Evolutionary conservation across 2,329 filamentous ascomycete genomes (phyloP), one percentile per base, ranked within the genome.

Genomic region (Ophiostoma triangulosporum): DNA sequence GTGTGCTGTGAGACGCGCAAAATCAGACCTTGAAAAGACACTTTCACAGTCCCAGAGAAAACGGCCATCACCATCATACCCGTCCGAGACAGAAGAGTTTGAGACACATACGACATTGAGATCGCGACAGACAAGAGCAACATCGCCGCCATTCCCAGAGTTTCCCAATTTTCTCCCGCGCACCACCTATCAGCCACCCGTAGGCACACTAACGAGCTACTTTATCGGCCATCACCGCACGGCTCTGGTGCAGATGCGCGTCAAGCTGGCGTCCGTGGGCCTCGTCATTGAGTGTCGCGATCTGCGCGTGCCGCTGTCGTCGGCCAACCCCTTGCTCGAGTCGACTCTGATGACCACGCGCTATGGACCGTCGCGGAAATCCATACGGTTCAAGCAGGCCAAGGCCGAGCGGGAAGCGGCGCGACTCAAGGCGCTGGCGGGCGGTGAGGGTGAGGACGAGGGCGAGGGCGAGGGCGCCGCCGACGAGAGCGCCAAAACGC

Each of bases 241-340:
- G 9, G 93, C 87, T 15, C 74, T 95, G 31, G 73, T 77, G 48
- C 84, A 86, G 65, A 95, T 97, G 84, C 86, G 87, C 65, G 79
- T 79, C 36, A 76, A 86, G 64, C 77, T 98, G 49, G 81, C 83
- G 27, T 82, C 81, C 58, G 86, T 96, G 62, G 86, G 90, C 63
- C 81, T 97, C 43, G 81, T 98, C 52, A 80, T 98, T 64, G 93
- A 98, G 72, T 96, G 90, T 67, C 86, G 93, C 64, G 93, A 98
- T 72, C 89, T 89, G 65, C 84, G 93, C 48, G 83, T 95, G 0
- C 93, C 93, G 0, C 71, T 97, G 9, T 90, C 89, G 0, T 93
- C 88, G 3, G 81, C 88, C 60, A 98, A 98, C 64, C 91, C 90
- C 0, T 71, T 90, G 46, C 91, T 98, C 61, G 91, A 97, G 64